These are phyloP conservation scores for Endoconidiophora laricicola DNA, from an alignment of 2,329 filamentous ascomycete genomes.

Conservation along the genomic window DNA sequence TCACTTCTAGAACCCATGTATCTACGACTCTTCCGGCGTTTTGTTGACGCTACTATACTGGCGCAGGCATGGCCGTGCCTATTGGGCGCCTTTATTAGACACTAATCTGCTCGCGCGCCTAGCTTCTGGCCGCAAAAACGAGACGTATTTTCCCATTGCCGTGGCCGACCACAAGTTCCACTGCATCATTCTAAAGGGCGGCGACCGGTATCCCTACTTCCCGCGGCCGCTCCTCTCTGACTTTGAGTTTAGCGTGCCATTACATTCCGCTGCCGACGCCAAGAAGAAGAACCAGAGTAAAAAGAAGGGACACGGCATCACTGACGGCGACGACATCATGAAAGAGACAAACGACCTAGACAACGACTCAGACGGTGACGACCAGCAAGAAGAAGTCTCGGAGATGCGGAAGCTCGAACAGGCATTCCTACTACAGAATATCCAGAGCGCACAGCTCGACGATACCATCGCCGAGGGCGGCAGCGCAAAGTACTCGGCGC, in stretches of 20 bases:
- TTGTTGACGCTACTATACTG: constrained; percentile 80
- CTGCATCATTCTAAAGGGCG: constrained; percentile 96
- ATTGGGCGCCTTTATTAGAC: constrained; percentile 84
- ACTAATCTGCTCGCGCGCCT: constrained; percentile 71
- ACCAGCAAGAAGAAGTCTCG: constrained; percentile 18
- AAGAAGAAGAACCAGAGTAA: constrained; percentile 15
- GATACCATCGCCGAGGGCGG: constrained; percentile 50
- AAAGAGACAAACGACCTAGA: constrained; percentile 16
- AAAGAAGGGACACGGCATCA: constrained; percentile 20
- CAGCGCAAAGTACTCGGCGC: constrained; percentile 34
- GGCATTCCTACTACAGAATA: constrained; percentile 55
- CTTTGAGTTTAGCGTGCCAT: constrained; percentile 78
- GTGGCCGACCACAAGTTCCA: constrained; percentile 86
- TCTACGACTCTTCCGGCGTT: constrained; percentile 86
- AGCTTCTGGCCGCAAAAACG: constrained; percentile 67
- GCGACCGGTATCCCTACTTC: constrained; percentile 84
- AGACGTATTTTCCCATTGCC: constrained; percentile 89
- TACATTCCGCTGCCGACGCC: constrained; percentile 25
- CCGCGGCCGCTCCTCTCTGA: constrained; percentile 78
- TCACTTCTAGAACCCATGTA: constrained; percentile 60
- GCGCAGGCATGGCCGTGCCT: constrained; percentile 69
- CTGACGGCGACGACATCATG: constrained; percentile 18
- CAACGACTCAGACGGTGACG: constrained; percentile 22
- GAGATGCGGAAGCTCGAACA: constrained; percentile 59
- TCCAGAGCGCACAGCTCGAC: constrained; percentile 56